Evolutionary conservation across 352 stramenopile genomes (phyloP), one percentile per base, ranked within the genome.

Genomic region (Phytopythium helicoides): DNA sequence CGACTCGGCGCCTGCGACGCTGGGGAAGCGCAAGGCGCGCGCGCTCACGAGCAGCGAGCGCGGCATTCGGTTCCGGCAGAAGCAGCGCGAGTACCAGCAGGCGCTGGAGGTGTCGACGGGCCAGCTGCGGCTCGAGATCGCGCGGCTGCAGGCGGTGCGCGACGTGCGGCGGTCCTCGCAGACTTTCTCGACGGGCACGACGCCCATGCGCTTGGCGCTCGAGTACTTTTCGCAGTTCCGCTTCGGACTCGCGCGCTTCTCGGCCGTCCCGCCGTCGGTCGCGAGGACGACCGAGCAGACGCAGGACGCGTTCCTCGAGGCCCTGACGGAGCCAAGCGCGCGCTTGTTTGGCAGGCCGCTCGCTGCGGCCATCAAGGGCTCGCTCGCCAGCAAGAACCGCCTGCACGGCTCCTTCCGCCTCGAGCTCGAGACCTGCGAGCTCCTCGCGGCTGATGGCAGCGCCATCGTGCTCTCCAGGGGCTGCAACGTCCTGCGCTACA

Each of bases 201-300:
- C 55, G 35, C 64, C 68, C 26, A 47, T 72, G 22, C 58, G 46
- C 16, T 58, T 73, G 14, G 58, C 71, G 45, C 59, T 64, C 35
- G 64, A 77, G 42, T 77, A 77, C 51, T 75, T 73, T 45, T 11
- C 52, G 33, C 64, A 72, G 44, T 77, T 77, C n/a, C 65, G 62
- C 16, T 51, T 52, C 21, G 68, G 68, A 0, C 48, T 77, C 41
- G 12, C 39, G 18, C 14, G n/a, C 18, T 3, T 31, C 23, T 12
- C 34, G 16, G 9, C 38, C 6, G 26, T 5, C 7, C 34, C 45
- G 10, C 14, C 2, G 23, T 15, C 5, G 9, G 19, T 23, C 31
- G 23, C 22, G 19, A 57, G 26, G 2, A 47, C 59, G 22, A 34
- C 35, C n/a, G 18, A 25, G 12, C 35, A 40, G 19, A n/a, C n/a